These are phyloP conservation scores for Boletus rubropictus DNA, from an alignment of 768 basidiomycete genomes.

Conservation along the genomic window DNA sequence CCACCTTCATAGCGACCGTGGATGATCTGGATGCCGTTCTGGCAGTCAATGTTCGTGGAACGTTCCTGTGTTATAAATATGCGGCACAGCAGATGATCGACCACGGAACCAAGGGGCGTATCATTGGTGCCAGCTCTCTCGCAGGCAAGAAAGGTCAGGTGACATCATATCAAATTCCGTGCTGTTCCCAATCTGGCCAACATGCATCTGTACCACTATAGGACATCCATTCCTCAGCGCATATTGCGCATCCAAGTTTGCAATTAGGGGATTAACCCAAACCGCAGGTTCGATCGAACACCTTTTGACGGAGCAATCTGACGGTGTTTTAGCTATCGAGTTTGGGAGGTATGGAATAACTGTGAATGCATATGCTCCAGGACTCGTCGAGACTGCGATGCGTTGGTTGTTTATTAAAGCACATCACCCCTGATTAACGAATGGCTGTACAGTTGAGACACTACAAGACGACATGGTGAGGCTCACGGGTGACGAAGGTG, in stretches of 20 bases:
- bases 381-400: conserved; percentile 27
- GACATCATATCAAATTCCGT: not conserved
- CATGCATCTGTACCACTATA: conserved; percentile 7
- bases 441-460: conserved; percentile 9
- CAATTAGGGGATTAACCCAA: conserved; percentile 40
- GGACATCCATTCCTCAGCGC: conserved; percentile 27
- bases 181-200: not conserved
- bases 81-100: conserved; percentile 42
- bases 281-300: conserved; percentile 18
- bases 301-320: not conserved
- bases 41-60: conserved; percentile 37
- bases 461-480: conserved; percentile 12
- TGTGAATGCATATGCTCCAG: conserved; percentile 33
- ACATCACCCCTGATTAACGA: not conserved
- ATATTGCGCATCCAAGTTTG: conserved; percentile 40
- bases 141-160: conserved; percentile 29
- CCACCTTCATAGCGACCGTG: conserved; percentile 22
- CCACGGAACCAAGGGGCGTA: conserved; percentile 38
- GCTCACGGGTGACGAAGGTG: conserved; percentile 10
- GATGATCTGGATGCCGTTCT: conserved; percentile 31
- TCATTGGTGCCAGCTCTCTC: conserved; percentile 37
- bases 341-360: conserved; percentile 29
- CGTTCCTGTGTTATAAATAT: conserved; percentile 38
- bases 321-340: conserved; percentile 27
- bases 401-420: conserved; percentile 12